phyloP scores from a whole-genome alignment of 176 grass and related monocot species.

The Typha latifolia region DNA sequence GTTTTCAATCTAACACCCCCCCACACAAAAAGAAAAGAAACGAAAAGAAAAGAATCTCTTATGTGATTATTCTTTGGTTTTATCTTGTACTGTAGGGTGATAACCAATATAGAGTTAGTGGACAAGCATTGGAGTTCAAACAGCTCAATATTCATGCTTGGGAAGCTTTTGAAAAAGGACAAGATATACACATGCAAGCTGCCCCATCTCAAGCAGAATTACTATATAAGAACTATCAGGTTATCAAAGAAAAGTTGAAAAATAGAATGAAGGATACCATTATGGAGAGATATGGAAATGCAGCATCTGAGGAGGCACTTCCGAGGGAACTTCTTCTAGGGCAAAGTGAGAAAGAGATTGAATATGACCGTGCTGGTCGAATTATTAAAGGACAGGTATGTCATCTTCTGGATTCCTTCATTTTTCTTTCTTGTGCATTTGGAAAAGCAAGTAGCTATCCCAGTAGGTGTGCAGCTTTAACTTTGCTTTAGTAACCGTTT shows the following conservation, averaged over 20 bases:
- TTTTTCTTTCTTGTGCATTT: neutral
- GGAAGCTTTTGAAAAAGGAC: slow-evolving; percentile 95
- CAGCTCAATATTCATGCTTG: slow-evolving; percentile 78
- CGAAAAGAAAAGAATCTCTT: neutral
- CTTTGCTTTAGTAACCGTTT: too few relatives aligned
- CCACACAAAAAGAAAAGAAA: too few relatives aligned
- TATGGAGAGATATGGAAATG: slow-evolving; percentile 89
- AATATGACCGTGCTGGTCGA: slow-evolving; percentile 78
- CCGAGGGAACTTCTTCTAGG: slow-evolving; percentile 86
- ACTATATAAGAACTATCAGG: slow-evolving; percentile 62
- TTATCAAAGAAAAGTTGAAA: slow-evolving; percentile 84
- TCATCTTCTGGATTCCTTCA: neutral
- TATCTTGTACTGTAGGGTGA: slow-evolving; percentile 51
- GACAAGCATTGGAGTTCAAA: slow-evolving; percentile 92
- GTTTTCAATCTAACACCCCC: slow-evolving; percentile 7
- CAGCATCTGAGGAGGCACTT: slow-evolving; percentile 69
- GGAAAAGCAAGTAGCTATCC: neutral
- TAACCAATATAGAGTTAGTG: slow-evolving; percentile 86
- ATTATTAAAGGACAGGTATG: slow-evolving; percentile 89
- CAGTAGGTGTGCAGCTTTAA: too few relatives aligned
- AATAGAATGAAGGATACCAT: slow-evolving; percentile 78
- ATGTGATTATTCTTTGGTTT: slow-evolving; percentile 3
- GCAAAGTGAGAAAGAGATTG: slow-evolving; percentile 88
- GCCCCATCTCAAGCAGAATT: slow-evolving; percentile 93
- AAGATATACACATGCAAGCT: slow-evolving; percentile 96